phyloP scores from a whole-genome alignment of 371 early-diverging fungal species.

The Phascolomyces articulosus region DNA sequence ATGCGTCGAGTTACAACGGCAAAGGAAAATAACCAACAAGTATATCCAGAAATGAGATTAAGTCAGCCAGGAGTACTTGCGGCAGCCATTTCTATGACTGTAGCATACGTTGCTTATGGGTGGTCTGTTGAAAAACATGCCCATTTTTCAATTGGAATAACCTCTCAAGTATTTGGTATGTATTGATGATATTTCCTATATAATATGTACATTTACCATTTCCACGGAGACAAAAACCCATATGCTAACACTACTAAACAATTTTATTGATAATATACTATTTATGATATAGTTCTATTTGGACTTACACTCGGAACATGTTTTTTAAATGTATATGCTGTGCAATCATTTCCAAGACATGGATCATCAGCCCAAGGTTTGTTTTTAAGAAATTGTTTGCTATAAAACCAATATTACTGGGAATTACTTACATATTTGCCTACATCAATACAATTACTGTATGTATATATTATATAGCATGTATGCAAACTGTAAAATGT shows the following conservation, averaged over 20 bases:
- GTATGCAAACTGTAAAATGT: not conserved
- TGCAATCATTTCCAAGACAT: not conserved
- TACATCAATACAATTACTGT: too few relatives aligned
- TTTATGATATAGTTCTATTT: not conserved
- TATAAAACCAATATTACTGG: too few relatives aligned
- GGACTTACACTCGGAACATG: not conserved
- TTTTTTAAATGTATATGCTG: not conserved
- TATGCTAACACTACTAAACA: too few relatives aligned
- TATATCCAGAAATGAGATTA: slow-evolving; percentile 42
- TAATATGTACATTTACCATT: too few relatives aligned
- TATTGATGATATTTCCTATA: not conserved
- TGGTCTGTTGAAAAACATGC: slow-evolving; percentile 44
- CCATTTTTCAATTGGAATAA: slow-evolving; percentile 41
- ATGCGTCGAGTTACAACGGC: slow-evolving; percentile 24
- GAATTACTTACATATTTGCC: too few relatives aligned
- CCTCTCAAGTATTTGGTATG: slow-evolving; percentile 3
- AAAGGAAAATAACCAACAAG: slow-evolving; percentile 11
- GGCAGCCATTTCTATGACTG: slow-evolving; percentile 18
- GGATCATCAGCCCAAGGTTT: not conserved
- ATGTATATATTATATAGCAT: not conserved
- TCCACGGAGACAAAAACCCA: too few relatives aligned
- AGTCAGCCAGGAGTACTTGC: slow-evolving; percentile 20
- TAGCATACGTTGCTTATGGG: slow-evolving; percentile 33
- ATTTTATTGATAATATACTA: too few relatives aligned
- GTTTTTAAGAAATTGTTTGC: too few relatives aligned